These are phyloP conservation scores for Kwoniella bestiolae DNA, from an alignment of 768 basidiomycete species.

Conservation along the genomic window DNA sequence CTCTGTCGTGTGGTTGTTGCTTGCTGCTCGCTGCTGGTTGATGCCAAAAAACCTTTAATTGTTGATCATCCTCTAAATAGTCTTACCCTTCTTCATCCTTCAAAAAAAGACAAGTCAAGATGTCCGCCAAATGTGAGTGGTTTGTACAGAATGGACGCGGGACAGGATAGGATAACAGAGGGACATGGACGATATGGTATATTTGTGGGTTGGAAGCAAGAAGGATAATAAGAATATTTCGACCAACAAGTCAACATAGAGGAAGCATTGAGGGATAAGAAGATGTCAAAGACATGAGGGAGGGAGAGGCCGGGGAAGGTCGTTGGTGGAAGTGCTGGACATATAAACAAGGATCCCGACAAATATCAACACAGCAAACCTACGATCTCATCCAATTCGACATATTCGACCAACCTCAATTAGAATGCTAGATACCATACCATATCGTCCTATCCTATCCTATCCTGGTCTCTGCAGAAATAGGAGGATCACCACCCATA, in stretches of 20 bases:
- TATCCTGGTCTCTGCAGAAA: neutral
- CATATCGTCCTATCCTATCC: neutral
- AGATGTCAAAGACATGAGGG: no score
- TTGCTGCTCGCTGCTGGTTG: neutral
- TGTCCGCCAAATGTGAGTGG: slow-evolving; percentile 52
- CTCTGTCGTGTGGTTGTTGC: neutral
- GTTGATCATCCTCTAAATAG: neutral
- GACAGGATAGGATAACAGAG: slow-evolving; percentile 5
- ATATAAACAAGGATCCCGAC: no score
- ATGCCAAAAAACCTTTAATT: slow-evolving; percentile 12
- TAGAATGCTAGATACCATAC: neutral
- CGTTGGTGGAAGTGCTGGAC: no score
- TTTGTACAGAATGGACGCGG: neutral
- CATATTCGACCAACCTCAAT: neutral
- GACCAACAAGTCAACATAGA: neutral
- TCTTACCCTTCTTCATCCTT: slow-evolving; percentile 23
- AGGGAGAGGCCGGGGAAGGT: no score
- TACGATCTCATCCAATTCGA: no score
- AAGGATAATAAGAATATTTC: neutral
- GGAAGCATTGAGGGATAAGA: no score
- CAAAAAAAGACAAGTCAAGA: slow-evolving; percentile 35
- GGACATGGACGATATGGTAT: slow-evolving; percentile 8
- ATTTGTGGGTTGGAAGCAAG: neutral
- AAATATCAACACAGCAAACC: neutral
- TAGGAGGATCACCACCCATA: neutral